Conservation (phyloP, 176 grass and related monocot species). For the Elymus sibiricus region DNA sequence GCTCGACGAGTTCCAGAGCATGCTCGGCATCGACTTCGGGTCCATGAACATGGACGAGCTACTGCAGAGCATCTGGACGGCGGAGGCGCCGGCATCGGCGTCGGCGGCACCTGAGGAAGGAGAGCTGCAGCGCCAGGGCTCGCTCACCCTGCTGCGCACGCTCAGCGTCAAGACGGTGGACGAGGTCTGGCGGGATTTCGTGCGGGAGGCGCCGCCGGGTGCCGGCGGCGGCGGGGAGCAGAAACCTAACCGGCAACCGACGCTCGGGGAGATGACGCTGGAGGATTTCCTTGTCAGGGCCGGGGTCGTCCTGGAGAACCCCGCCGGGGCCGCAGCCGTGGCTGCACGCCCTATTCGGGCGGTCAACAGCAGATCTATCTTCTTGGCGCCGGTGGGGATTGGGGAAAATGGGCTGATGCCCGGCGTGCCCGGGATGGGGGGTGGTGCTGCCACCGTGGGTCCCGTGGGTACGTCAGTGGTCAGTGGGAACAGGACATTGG, state of each 20-base stretch:
- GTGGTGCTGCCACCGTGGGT: constrained; percentile 4
- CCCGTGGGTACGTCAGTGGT: constrained; percentile 23
- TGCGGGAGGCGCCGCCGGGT: constrained; percentile 24
- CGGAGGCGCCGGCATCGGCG: constrained; percentile 58
- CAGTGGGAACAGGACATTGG: constrained; percentile 52
- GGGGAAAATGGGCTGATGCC: constrained; percentile 37
- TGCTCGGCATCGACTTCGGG: constrained; percentile 63
- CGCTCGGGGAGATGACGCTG: neutral
- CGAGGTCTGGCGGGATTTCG: constrained; percentile 68
- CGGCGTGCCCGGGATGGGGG: constrained; percentile 7
- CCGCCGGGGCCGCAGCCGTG: neutral
- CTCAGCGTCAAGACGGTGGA: constrained; percentile 81
- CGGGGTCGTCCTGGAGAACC: constrained; percentile 62
- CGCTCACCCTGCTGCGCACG: constrained; percentile 67
- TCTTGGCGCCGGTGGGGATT: constrained; percentile 43
- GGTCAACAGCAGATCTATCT: constrained; percentile 35
- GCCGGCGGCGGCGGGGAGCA: neutral
- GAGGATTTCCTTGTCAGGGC: constrained; percentile 72
- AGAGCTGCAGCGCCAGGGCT: constrained; percentile 61
- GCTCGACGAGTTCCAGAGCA: constrained; percentile 86
- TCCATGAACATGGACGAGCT: constrained; percentile 39
- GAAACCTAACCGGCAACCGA: constrained; percentile 51
- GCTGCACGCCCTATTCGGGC: constrained; percentile 25
- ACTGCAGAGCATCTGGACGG: constrained; percentile 85
- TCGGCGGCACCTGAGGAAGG: neutral